Evolutionary conservation across 805 yeast species (phyloP).

Genomic region (Scheffersomyces amazonensis): DNA sequence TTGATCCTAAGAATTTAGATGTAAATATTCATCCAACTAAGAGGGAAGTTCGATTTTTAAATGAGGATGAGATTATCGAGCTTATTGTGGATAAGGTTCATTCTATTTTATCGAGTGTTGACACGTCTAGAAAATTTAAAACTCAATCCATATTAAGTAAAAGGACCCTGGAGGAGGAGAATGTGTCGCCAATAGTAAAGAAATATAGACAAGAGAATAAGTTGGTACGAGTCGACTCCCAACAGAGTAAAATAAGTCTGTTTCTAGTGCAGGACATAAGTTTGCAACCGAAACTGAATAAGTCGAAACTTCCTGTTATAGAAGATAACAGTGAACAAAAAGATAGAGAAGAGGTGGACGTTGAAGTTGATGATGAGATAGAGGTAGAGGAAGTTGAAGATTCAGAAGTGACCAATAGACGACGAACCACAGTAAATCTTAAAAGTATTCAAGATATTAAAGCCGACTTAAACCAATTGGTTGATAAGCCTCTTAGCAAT

Average conservation of each 20-base stretch:
- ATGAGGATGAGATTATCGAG: conserved; percentile 84
- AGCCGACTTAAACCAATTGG: conserved; percentile 41
- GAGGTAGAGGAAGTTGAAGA: background rate
- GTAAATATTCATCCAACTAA: conserved; percentile 97
- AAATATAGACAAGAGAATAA: conserved; percentile 57
- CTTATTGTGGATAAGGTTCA: conserved; percentile 50
- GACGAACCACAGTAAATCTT: conserved; percentile 44
- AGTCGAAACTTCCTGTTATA: background rate
- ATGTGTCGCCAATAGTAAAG: conserved; percentile 12
- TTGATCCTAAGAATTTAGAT: conserved; percentile 71
- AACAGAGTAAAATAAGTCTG: conserved; percentile 42
- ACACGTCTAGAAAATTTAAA: conserved; percentile 64
- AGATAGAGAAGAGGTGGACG: conserved; percentile 2
- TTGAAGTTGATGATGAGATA: conserved; percentile 3
- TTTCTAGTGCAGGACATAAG: conserved; percentile 9
- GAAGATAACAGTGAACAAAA: conserved; percentile 2
- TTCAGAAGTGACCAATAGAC: conserved; percentile 1
- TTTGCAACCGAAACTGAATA: background rate
- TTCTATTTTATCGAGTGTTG: conserved; percentile 50
- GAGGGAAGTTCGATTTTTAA: conserved; percentile 80
- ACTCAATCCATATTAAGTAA: conserved; percentile 51
- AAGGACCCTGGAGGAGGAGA: conserved; percentile 13
- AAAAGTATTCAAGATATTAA: conserved; percentile 60
- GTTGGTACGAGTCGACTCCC: conserved; percentile 68
- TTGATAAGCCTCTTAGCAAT: conserved; percentile 57